Conservation (phyloP, 352 stramenopile genomes). For the Phytophthora crassamura region DNA sequence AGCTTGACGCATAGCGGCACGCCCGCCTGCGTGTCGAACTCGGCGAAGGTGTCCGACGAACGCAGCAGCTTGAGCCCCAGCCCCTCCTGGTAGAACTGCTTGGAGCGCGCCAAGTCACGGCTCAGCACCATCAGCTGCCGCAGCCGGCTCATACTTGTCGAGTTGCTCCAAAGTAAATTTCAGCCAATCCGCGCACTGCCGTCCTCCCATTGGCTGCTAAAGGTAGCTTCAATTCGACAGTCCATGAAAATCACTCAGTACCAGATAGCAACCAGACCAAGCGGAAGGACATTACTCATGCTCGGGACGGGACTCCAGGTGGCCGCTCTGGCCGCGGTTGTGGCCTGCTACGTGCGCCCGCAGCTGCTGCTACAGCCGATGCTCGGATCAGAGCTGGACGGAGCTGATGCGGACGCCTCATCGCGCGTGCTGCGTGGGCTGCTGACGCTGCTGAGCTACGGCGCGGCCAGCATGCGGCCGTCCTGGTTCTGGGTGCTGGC, state of each 20-base stretch:
- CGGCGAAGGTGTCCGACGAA: slow-evolving; percentile 81
- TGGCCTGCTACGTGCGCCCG: slow-evolving; percentile 59
- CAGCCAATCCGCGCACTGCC: slow-evolving; percentile 16
- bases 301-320: slow-evolving; percentile 49
- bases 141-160: slow-evolving; percentile 58
- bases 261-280: slow-evolving; percentile 1
- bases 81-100: slow-evolving; percentile 86
- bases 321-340: slow-evolving; percentile 43
- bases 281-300: slow-evolving; percentile 6
- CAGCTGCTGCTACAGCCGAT: slow-evolving; percentile 51
- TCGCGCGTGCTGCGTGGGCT: slow-evolving; percentile 62
- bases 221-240: slow-evolving; percentile 34
- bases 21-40: slow-evolving; percentile 74
- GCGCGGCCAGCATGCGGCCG: slow-evolving; percentile 42
- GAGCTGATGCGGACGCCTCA: slow-evolving; percentile 49
- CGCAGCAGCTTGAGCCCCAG: slow-evolving; percentile 78
- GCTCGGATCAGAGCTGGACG: slow-evolving; percentile 30
- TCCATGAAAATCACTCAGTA: slow-evolving; percentile 10
- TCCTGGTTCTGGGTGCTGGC: slow-evolving; percentile 55
- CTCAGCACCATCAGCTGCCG: slow-evolving; percentile 88
- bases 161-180: slow-evolving; percentile 8
- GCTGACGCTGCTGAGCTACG: slow-evolving; percentile 65
- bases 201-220: slow-evolving; percentile 15
- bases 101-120: slow-evolving; percentile 80
- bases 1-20: slow-evolving; percentile 84